Evolutionary conservation across 371 early-diverging fungal genomes (phyloP), one percentile per base, ranked within the genome.

Genomic region (Mortierella sp.): DNA sequence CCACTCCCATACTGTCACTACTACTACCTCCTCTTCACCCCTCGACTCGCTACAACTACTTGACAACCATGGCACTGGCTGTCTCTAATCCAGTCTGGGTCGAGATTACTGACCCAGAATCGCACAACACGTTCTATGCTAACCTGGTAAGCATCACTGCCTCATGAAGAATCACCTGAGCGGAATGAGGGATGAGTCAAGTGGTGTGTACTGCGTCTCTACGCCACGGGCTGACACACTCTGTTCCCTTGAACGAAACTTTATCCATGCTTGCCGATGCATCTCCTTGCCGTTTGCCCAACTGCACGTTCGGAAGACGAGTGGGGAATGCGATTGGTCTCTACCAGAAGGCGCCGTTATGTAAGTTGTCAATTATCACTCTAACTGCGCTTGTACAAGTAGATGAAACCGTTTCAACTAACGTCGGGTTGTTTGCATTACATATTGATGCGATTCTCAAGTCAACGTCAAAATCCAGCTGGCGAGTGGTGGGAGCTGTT

Each of bases 401-500:
- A 22, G 2, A 4, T 9, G 10, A 22, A 24, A 24, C 24, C n/a
- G 10, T 3, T 22, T 22, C 19, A 24, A 24, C 31, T 19, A 41
- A 44, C 57, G n/a, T 21, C 7, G 17, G 19, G 24, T 12, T 39
- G 28, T 29, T 37, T 54, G 39, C 47, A 21, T 45, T 43, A n/a
- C 50, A 13, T 25, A 16, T 19, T 24, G 19, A 3, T 43, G 0
- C 34, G 50, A 31, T 9, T 3, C n/a, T 34, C 13, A 31, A 89
- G 90, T 28, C 78, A 82, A n/a, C 85, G 82, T 29, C 85, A 78
- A 53, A 73, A 82, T 59, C 91, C 91, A 19, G 85, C 85, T 34
- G 90, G 90, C 60, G 96, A 96, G 67, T 98, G 96, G 95, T 96
- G 96, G 96, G 95, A 96, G 81, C 85, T 97, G 39, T 90, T 89